These are phyloP conservation scores for Fagus sylvatica DNA, from an alignment of 306 rosid genomes.

Conservation along the genomic window DNA sequence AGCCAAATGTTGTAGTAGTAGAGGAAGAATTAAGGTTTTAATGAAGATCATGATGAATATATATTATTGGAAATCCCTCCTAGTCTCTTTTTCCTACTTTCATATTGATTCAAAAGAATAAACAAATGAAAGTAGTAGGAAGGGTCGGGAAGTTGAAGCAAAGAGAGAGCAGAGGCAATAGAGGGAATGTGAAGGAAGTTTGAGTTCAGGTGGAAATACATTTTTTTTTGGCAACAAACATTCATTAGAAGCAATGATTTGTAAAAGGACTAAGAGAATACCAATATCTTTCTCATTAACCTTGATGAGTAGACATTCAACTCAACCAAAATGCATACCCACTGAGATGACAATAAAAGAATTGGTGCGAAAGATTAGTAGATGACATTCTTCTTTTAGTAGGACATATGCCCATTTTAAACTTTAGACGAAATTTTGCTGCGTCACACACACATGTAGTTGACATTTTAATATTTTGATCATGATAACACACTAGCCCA, in stretches of 20 bases:
- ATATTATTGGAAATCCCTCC: neutral
- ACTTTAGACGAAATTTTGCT: neutral
- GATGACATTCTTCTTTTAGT: neutral
- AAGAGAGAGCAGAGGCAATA: neutral
- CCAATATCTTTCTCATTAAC: neutral
- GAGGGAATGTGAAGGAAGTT: neutral
- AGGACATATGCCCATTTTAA: neutral
- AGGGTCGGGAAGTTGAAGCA: neutral
- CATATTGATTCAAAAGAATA: no score
- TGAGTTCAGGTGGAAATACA: neutral
- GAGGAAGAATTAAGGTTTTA: conserved; percentile 20
- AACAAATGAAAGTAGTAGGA: neutral
- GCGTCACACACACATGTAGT: neutral
- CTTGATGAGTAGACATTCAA: neutral
- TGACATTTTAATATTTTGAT: no score
- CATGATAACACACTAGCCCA: neutral
- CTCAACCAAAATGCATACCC: neutral
- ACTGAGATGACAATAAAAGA: neutral
- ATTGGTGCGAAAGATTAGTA: neutral
- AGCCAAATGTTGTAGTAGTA: conserved; percentile 43
- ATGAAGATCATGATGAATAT: neutral
- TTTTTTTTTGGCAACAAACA: neutral
- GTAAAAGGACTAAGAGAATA: neutral
- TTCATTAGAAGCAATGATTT: neutral
- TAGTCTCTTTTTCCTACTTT: neutral